These are phyloP conservation scores for Rosa persica DNA, from an alignment of 306 rosid genomes.

Conservation along the genomic window DNA sequence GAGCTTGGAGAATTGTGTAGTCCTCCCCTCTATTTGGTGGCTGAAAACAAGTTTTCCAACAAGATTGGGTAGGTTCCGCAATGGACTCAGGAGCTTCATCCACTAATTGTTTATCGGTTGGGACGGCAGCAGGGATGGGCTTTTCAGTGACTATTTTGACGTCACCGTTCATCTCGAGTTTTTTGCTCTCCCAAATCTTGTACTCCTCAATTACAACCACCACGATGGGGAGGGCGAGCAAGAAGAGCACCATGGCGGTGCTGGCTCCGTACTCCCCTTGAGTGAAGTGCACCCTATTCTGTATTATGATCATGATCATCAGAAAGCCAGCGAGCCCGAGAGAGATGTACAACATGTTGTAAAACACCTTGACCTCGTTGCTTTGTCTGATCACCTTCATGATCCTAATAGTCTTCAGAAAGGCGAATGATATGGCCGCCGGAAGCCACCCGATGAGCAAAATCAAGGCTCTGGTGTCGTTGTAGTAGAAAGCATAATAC, in stretches of 20 bases:
- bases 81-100: not conserved
- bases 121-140: not conserved
- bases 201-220: conserved; percentile 46
- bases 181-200: conserved; percentile 28
- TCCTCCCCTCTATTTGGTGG: conserved; percentile 57
- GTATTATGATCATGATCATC: conserved; percentile 52
- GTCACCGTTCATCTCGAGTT: not conserved
- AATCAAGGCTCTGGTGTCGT: conserved; percentile 40
- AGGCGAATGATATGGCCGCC: conserved; percentile 43
- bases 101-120: not conserved
- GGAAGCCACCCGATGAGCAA: conserved; percentile 62
- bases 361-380: conserved; percentile 50
- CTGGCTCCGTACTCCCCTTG: conserved; percentile 39
- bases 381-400: conserved; percentile 35
- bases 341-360: conserved; percentile 49
- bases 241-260: conserved; percentile 38
- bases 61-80: conserved; percentile 20
- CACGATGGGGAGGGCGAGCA: conserved; percentile 42
- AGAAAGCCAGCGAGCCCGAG: conserved; percentile 64
- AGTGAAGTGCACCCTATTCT: conserved; percentile 29
- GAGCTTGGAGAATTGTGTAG: conserved; percentile 55
- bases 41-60: conserved; percentile 45
- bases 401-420: conserved; percentile 45
- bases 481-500: conserved; percentile 41
- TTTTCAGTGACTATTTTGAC: conserved; percentile 29